Conservation (phyloP, 306 rosid genomes). For the Acacia acuminata region DNA sequence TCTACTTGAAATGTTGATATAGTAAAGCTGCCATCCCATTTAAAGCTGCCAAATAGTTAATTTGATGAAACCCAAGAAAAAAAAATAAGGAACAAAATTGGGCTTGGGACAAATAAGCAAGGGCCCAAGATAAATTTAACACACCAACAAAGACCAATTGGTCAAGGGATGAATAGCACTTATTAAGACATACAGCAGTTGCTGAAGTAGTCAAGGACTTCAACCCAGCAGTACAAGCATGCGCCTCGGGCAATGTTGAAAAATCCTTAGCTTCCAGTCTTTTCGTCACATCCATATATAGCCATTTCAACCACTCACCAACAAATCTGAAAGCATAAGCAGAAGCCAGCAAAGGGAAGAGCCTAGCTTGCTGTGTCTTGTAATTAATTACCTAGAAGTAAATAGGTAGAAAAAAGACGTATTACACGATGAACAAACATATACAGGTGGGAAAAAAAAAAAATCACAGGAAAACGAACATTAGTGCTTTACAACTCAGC, state of each 20-base stretch:
- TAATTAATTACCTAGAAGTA: constrained; percentile 82
- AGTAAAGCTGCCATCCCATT: constrained; percentile 7
- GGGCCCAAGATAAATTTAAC: neutral
- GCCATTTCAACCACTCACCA: constrained; percentile 98
- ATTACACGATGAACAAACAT: constrained; percentile 10
- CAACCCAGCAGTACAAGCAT: constrained; percentile 99
- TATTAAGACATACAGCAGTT: constrained; percentile 75
- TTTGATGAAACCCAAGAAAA: neutral
- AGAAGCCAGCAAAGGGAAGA: constrained; percentile 96
- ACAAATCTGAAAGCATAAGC: constrained; percentile 98
- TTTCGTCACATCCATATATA: constrained; percentile 84
- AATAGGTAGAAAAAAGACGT: constrained; percentile 30
- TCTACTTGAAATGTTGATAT: constrained; percentile 1
- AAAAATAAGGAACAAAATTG: neutral
- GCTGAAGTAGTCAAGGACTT: constrained; percentile 93
- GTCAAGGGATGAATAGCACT: constrained; percentile 19
- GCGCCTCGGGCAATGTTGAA: constrained; percentile 95
- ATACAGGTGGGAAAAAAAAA: constrained; percentile 7
- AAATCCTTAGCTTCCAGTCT: constrained; percentile 82
- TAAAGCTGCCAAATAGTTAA: constrained; percentile 24
- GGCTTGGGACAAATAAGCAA: neutral
- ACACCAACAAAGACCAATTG: constrained; percentile 12
- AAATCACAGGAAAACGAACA: constrained; percentile 3
- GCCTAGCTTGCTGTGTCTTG: constrained; percentile 95
- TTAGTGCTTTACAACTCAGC: neutral